phyloP scores from a whole-genome alignment of 2,329 filamentous ascomycete genomes.

The Fusarium mexicanum region DNA sequence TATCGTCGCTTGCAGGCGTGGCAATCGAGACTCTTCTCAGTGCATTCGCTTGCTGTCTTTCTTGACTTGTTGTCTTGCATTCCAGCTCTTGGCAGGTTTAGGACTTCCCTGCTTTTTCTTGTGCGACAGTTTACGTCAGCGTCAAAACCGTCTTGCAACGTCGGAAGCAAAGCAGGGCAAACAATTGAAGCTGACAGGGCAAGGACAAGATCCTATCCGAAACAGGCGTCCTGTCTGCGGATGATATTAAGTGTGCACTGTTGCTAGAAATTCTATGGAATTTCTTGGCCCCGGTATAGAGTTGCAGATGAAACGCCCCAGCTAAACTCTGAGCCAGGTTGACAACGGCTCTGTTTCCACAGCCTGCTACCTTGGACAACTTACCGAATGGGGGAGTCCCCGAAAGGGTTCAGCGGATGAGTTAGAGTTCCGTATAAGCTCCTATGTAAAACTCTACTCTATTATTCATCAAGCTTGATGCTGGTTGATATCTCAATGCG shows the following conservation, averaged over 20 bases:
- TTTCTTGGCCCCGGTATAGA: background rate
- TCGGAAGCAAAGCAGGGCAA: constrained; percentile 1
- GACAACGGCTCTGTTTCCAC: constrained; percentile 1
- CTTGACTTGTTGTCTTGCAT: constrained; percentile 9
- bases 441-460: background rate
- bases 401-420: constrained; percentile 18
- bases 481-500: background rate
- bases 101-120: background rate
- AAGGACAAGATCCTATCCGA: background rate
- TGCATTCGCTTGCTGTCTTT: constrained; percentile 1
- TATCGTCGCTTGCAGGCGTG: constrained; percentile 11
- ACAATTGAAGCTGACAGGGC: background rate
- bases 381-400: constrained; percentile 35
- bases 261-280: background rate
- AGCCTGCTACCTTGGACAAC: background rate
- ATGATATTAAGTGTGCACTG: background rate
- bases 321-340: constrained; percentile 26
- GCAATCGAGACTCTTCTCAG: constrained; percentile 9
- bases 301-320: constrained; percentile 27
- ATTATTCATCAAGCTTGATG: background rate
- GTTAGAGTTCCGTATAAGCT: constrained; percentile 23
- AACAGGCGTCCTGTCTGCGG: constrained; percentile 3
- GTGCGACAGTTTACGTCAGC: constrained; percentile 16
- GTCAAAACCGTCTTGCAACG: background rate
- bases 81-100: constrained; percentile 15